Conservation (phyloP, 371 early-diverging fungal genomes). For the Mucor saturninus region DNA sequence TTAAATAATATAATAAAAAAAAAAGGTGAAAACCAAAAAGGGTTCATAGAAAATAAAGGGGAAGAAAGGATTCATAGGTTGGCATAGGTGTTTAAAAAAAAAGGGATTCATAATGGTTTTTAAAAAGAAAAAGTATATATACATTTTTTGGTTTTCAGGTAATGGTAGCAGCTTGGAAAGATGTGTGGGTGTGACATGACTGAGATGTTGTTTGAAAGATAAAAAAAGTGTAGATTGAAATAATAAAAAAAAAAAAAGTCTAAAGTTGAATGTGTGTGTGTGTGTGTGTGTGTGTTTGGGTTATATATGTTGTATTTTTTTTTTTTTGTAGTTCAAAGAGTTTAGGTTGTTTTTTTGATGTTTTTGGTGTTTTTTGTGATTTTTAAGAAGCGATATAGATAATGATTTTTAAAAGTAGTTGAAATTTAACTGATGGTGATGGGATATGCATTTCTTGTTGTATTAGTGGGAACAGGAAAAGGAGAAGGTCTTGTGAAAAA, state of each 20-base stretch:
- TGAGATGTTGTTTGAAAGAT: not conserved
- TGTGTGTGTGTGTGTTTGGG: not conserved
- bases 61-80: not conserved
- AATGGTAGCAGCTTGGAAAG: constrained; percentile 13
- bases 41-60: constrained; percentile 1
- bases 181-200: constrained; percentile 5
- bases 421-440: constrained; percentile 8
- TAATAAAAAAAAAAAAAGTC: constrained; percentile 6
- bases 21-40: not conserved
- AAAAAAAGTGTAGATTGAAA: not conserved
- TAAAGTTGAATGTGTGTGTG: not conserved
- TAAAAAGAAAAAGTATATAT: not conserved
- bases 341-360: constrained; percentile 4
- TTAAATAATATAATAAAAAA: constrained; percentile 3
- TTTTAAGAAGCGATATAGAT: not conserved
- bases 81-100: constrained; percentile 4
- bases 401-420: not conserved
- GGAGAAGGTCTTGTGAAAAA: constrained; percentile 10
- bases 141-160: constrained; percentile 3
- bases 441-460: constrained; percentile 13
- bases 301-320: constrained; percentile 6
- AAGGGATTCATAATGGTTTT: not conserved
- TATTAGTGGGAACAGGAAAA: constrained; percentile 8
- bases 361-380: constrained; percentile 8
- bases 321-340: constrained; percentile 3